phyloP scores from a whole-genome alignment of 768 basidiomycete genomes.

The Phanerochaete carnosa region DNA sequence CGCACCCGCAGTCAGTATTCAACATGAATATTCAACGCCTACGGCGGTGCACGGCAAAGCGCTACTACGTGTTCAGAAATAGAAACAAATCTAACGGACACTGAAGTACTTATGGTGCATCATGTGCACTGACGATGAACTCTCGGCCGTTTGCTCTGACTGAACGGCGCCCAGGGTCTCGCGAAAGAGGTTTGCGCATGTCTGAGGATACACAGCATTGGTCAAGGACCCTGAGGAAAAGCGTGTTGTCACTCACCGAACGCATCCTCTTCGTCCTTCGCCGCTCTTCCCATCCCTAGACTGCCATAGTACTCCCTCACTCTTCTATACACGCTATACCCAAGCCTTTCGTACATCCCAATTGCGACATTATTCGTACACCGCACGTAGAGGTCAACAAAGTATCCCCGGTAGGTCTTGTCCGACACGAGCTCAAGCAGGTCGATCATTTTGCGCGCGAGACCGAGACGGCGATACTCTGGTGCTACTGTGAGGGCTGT shows the following conservation, averaged over 20 bases:
- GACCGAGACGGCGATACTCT: slow-evolving; percentile 82
- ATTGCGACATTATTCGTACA: slow-evolving; percentile 85
- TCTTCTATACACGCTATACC: slow-evolving; percentile 88
- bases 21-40: too few species aligned
- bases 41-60: too few species aligned
- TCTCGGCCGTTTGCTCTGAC: slow-evolving; percentile 71
- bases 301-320: slow-evolving; percentile 89
- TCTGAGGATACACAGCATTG: slow-evolving; percentile 28
- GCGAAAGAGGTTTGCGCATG: slow-evolving; percentile 73
- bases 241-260: slow-evolving; percentile 61
- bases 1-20: too few species aligned
- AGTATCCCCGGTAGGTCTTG: slow-evolving; percentile 76
- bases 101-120: slow-evolving; percentile 42
- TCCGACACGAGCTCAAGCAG: slow-evolving; percentile 86
- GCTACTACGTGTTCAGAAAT: background rate
- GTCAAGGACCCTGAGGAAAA: background rate
- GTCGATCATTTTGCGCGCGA: slow-evolving; percentile 84
- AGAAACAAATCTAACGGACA: background rate
- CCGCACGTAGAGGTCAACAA: slow-evolving; percentile 95
- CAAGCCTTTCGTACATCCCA: slow-evolving; percentile 87
- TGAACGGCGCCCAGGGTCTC: slow-evolving; percentile 58
- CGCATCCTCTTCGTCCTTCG: slow-evolving; percentile 83
- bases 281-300: slow-evolving; percentile 72
- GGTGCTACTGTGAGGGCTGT: slow-evolving; percentile 95
- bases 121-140: slow-evolving; percentile 62